Conservation (phyloP, 2,329 filamentous ascomycete genomes). For the Aspergillus felis region DNA sequence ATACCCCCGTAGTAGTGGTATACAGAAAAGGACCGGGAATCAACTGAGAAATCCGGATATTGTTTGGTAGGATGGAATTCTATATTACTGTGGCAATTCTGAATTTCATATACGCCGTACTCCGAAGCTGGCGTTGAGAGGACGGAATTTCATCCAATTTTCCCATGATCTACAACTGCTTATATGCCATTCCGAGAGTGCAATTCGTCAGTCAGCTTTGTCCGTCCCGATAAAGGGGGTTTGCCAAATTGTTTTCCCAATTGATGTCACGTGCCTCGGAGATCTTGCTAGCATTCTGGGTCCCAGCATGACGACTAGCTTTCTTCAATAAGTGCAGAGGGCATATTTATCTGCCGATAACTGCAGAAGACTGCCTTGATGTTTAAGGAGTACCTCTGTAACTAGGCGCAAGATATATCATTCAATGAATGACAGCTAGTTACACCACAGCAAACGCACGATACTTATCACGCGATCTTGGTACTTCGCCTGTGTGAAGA, state of each 20-base stretch:
- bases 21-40: background rate
- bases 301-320: too few relatives aligned
- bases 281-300: background rate
- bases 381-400: background rate
- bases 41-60: background rate
- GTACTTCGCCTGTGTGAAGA: background rate
- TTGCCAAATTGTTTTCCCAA: background rate
- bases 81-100: background rate
- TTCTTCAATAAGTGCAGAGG: background rate
- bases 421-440: background rate
- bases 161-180: background rate
- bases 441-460: background rate
- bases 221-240: too few relatives aligned
- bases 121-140: background rate
- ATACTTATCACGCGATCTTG: background rate
- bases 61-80: background rate
- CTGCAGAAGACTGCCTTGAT: background rate
- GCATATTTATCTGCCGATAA: background rate
- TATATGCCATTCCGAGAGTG: background rate
- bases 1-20: background rate
- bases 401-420: background rate
- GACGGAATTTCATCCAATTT: background rate
- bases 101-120: background rate
- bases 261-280: background rate
- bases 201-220: background rate